These are phyloP conservation scores for Phytophthora crassamura DNA, from an alignment of 352 stramenopile species.

Conservation along the genomic window DNA sequence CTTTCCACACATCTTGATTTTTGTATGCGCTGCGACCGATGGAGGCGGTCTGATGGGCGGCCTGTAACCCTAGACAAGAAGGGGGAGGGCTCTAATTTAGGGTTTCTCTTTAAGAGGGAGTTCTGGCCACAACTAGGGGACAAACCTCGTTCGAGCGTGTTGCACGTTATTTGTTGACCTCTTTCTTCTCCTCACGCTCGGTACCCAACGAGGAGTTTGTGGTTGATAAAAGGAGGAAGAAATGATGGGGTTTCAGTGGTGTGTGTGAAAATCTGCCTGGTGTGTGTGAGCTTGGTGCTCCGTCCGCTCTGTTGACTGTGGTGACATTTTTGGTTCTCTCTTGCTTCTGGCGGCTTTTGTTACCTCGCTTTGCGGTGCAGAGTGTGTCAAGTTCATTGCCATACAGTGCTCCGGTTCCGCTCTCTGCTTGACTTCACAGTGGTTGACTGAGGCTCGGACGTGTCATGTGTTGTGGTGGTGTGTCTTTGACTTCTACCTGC, in stretches of 20 bases:
- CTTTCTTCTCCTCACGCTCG: slow-evolving; percentile 74
- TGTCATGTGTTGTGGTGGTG: slow-evolving; percentile 4
- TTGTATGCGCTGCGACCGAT: slow-evolving; percentile 36
- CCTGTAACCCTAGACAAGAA: slow-evolving; percentile 75
- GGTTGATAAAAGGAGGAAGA: slow-evolving; percentile 57
- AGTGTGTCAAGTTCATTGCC: slow-evolving; percentile 24
- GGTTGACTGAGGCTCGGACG: slow-evolving; percentile 5
- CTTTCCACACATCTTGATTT: slow-evolving; percentile 20
- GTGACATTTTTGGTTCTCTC: slow-evolving; percentile 18
- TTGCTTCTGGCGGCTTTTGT: slow-evolving; percentile 20
- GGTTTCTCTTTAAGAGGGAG: slow-evolving; percentile 11
- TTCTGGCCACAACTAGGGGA: slow-evolving; percentile 11
- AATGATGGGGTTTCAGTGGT: slow-evolving; percentile 75
- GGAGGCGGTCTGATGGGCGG: slow-evolving; percentile 57
- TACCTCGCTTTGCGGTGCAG: slow-evolving; percentile 26
- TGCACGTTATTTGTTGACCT: slow-evolving; percentile 72
- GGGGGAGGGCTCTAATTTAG: slow-evolving; percentile 10
- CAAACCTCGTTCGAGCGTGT: slow-evolving; percentile 33
- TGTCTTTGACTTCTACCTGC: slow-evolving; percentile 10
- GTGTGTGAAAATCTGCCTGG: slow-evolving; percentile 13
- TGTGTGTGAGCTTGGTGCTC: slow-evolving; percentile 14
- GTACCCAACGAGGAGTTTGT: slow-evolving; percentile 3
- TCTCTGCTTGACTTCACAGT: slow-evolving; percentile 26
- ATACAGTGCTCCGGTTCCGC: slow-evolving; percentile 3
- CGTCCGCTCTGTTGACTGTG: slow-evolving; percentile 18